These are phyloP conservation scores for Cyberlindnera euphorbiiphila DNA, from an alignment of 805 yeast genomes.

Conservation along the genomic window DNA sequence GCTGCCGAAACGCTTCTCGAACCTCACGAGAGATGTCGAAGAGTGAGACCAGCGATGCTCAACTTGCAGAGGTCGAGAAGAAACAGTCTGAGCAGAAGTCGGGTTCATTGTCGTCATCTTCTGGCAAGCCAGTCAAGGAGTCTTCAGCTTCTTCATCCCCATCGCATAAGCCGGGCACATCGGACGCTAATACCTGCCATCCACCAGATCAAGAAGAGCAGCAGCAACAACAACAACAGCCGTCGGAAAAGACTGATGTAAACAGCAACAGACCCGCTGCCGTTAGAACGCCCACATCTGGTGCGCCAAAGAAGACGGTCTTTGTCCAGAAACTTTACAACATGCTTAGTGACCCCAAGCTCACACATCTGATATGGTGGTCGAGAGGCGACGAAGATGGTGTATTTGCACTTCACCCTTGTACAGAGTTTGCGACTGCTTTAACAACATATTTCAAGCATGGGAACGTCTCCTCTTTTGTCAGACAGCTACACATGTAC, in stretches of 20 bases:
- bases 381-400: constrained; percentile 39
- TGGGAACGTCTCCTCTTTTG: constrained; percentile 90
- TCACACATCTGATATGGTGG: constrained; percentile 63
- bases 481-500: constrained; percentile 92
- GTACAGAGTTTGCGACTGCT: constrained; percentile 56
- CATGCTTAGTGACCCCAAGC: constrained; percentile 54
- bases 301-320: constrained; percentile 33
- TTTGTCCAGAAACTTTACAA: constrained; percentile 62
- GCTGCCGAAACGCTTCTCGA: no score
- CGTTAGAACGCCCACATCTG: not conserved
- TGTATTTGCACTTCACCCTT: constrained; percentile 63
- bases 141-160: no score
- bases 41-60: no score
- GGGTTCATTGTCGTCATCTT: no score
- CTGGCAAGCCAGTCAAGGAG: no score
- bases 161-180: no score
- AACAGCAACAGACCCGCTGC: not conserved
- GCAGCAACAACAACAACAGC: no score
- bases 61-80: no score
- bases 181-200: no score
- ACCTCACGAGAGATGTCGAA: no score
- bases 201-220: no score
- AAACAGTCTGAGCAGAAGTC: no score
- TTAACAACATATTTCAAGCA: constrained; percentile 83
- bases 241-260: not conserved